Evolutionary conservation across 352 stramenopile genomes (phyloP).

Genomic region (Globisporangium nodosum): DNA sequence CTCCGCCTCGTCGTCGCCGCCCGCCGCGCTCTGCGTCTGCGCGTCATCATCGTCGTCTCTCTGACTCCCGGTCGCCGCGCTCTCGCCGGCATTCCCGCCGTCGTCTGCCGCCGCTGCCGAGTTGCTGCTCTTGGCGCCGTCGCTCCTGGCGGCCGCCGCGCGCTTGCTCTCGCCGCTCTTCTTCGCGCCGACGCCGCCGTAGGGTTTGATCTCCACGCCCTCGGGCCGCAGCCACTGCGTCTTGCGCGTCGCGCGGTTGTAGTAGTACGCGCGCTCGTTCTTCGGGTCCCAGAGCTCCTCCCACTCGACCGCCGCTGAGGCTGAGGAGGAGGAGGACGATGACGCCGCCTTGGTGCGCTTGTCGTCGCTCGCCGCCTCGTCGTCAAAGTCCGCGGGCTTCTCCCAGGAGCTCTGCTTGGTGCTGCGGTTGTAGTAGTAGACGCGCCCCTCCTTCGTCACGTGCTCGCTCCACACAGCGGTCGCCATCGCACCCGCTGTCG

Average conservation of each 20-base stretch:
- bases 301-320: conserved; percentile 34
- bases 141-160: background rate
- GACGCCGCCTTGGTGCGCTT: background rate
- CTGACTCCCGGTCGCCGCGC: background rate
- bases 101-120: background rate
- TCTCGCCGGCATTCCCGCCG: background rate
- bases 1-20: background rate
- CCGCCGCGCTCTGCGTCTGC: background rate
- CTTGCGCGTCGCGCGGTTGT: conserved; percentile 74
- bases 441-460: conserved; percentile 78
- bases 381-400: conserved; percentile 73
- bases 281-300: conserved; percentile 86
- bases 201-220: conserved; percentile 69
- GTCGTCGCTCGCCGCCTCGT: conserved; percentile 19
- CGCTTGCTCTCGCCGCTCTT: conserved; percentile 9
- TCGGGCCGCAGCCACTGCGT: conserved; percentile 80
- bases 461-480: conserved; percentile 71
- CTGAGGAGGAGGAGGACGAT: background rate
- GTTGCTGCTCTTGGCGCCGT: background rate
- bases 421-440: conserved; percentile 87
- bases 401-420: conserved; percentile 88
- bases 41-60: background rate
- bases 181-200: conserved; percentile 21
- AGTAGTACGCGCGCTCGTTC: conserved; percentile 84
- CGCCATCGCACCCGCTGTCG: background rate